Evolutionary conservation across 1,139 yeast species (phyloP), one percentile per base, ranked within the genome.

Genomic region (Protomyces inundatus): DNA sequence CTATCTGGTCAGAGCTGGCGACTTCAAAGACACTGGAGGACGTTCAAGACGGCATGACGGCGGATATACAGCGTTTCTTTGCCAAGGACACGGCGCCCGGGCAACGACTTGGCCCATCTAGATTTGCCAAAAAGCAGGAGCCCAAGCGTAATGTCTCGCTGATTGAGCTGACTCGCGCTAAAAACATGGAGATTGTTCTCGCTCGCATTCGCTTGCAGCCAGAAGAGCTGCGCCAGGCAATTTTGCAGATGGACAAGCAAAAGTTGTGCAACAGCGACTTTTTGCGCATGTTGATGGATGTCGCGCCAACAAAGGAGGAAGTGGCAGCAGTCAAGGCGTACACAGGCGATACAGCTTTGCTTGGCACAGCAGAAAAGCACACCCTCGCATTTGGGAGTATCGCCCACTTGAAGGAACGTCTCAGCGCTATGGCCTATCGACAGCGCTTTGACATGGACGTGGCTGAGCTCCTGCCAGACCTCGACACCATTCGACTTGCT

Each of bases 141-240:
- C 35, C 32, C 36, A 50, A 33, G 54, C 36, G 23, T 12, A 54
- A 42, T 12, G 35, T 60, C n/a, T 14, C 54, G 5, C 32, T 60
- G 7, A 53, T 60, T 4, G 64, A 60, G 30, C 40, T 32, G 34
- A 50, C 35, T 12, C 42, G 48, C 14, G 58, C 58, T 9, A 60
- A 60, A 32, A 54, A 32, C 7, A 54, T 60, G 30, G 64, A 54
- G n/a, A 51, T 60, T 16, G 54, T 60, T 48, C 50, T 60, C n/a
- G 64, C 59, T 36, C 53, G 58, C 46, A 33, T 46, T 10, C 42
- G 55, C n/a, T 30, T 42, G 46, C 40, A 51, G 16, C 48, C 45
- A 14, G 33, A 50, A 10, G 58, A 45, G n/a, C 16, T 60, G 14
- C 51, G 57, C 10, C 48, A 46, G 7, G 58, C 64, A 10, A 34